Conservation (phyloP, 202 grass and related monocot genomes). For the Tripidium arundinaceum region DNA sequence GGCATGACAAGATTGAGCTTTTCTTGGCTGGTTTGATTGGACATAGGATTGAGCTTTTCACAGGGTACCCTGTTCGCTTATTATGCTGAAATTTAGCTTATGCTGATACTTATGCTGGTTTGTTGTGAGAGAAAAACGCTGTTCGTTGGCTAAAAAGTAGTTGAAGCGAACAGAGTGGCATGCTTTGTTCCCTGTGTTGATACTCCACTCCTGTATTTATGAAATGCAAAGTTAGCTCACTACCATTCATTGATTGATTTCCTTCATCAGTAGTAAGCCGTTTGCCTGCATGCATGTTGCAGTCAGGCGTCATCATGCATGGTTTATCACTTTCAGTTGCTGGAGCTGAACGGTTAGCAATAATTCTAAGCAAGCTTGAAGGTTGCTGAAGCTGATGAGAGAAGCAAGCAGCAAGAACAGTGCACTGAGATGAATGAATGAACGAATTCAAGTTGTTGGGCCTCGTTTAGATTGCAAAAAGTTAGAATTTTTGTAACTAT, state of each 20-base stretch:
- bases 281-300: not conserved
- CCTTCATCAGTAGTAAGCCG: not conserved
- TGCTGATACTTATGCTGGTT: no score
- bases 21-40: conserved; percentile 28
- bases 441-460: not conserved
- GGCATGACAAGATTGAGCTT: conserved; percentile 31
- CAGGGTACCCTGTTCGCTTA: no score
- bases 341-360: not conserved
- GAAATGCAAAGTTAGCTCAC: not conserved
- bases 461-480: no score
- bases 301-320: not conserved
- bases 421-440: conserved; percentile 9
- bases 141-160: no score
- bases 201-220: not conserved
- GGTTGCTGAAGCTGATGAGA: not conserved
- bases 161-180: no score
- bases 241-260: not conserved
- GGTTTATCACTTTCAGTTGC: conserved; percentile 19
- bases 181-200: not conserved
- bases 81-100: no score
- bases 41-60: no score
- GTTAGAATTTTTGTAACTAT: no score
- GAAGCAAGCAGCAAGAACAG: not conserved
- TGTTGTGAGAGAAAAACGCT: no score
- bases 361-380: not conserved